Percentiles rank a stretch among this genome's conserved stretches.
Evolutionary conservation across 371 early-diverging fungal genomes (phyloP).

Genomic region (Nematocida ironsii): DNA sequence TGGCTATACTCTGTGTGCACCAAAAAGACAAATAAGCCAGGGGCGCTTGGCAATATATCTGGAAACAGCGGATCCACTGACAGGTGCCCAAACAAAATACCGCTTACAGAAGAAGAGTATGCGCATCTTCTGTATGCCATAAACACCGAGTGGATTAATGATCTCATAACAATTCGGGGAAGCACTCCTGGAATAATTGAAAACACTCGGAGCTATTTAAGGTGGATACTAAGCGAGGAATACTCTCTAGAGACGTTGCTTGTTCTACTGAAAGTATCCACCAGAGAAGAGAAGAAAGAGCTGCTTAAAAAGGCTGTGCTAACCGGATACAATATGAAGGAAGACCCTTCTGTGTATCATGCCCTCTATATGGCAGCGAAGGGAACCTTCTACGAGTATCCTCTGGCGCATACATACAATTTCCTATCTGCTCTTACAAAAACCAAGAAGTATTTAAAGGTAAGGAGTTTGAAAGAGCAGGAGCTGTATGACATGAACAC

Average conservation of each 20-base stretch:
- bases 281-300: constrained; percentile 48
- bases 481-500: constrained; percentile 49
- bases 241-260: constrained; percentile 46
- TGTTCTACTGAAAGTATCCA: constrained; percentile 48
- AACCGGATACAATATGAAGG: constrained; percentile 46
- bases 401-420: constrained; percentile 48
- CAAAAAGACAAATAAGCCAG: neutral
- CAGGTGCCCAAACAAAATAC: neutral
- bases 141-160: constrained; percentile 50
- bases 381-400: constrained; percentile 51
- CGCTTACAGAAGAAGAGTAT: constrained; percentile 50
- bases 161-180: constrained; percentile 45
- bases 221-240: constrained; percentile 54
- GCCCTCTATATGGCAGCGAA: constrained; percentile 43
- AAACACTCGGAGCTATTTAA: constrained; percentile 46
- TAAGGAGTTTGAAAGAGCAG: constrained; percentile 22
- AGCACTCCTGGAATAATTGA: constrained; percentile 55
- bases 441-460: constrained; percentile 25
- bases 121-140: constrained; percentile 38
- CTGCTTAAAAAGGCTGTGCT: constrained; percentile 49
- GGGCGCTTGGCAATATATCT: neutral
- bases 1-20: constrained; percentile 51
- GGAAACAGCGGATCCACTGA: neutral
- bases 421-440: constrained; percentile 44
- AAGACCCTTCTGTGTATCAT: constrained; percentile 22